These are phyloP conservation scores for Coccinonectria pachysandricola DNA, from an alignment of 2,329 filamentous ascomycete species.

Conservation along the genomic window DNA sequence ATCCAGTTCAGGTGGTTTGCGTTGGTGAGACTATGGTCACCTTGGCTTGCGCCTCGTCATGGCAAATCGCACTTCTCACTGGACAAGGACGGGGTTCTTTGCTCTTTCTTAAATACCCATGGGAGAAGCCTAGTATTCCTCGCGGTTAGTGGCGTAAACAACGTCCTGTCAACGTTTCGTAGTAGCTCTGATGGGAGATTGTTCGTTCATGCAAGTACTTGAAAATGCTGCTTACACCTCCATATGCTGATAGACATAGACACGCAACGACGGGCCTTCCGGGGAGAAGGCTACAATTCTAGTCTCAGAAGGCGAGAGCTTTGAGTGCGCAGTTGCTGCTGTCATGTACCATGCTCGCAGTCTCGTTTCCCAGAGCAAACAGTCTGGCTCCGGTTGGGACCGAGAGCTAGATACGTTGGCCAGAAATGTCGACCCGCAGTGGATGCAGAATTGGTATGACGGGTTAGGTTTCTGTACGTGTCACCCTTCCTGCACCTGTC, in stretches of 20 bases:
- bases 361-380: conserved; percentile 29
- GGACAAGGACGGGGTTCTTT: conserved; percentile 68
- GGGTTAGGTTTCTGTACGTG: conserved; percentile 74
- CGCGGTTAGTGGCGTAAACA: conserved; percentile 62
- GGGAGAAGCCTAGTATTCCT: conserved; percentile 70
- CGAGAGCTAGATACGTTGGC: conserved; percentile 36
- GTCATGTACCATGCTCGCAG: conserved; percentile 81
- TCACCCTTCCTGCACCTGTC: too few species aligned
- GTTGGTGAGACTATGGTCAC: conserved; percentile 65
- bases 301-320: conserved; percentile 58
- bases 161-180: conserved; percentile 60
- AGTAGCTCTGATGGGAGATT: conserved; percentile 57
- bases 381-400: conserved; percentile 30
- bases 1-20: conserved; percentile 61
- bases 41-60: conserved; percentile 86
- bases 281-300: conserved; percentile 51
- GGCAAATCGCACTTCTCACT: conserved; percentile 56
- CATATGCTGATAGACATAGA: conserved; percentile 25
- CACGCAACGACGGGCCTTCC: conserved; percentile 55
- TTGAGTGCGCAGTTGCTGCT: conserved; percentile 68
- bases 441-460: conserved; percentile 85
- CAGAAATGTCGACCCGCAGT: conserved; percentile 46
- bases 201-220: conserved; percentile 48
- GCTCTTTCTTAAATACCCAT: conserved; percentile 62
- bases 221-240: not conserved